Conservation (phyloP, 768 basidiomycete genomes). For the Gloeophyllum trabeum region DNA sequence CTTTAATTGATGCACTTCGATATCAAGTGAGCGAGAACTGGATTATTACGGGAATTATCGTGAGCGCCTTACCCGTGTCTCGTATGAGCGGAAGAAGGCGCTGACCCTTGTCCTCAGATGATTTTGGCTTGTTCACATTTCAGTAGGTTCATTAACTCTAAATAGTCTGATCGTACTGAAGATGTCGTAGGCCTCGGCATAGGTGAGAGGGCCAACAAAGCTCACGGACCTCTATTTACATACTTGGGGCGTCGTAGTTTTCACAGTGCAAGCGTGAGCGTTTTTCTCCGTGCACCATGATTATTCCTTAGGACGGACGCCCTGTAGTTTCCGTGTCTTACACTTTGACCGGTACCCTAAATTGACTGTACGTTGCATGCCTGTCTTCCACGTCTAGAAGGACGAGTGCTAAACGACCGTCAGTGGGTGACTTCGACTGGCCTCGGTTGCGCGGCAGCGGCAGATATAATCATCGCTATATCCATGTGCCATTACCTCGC, state of each 20-base stretch:
- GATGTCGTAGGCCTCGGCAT: neutral
- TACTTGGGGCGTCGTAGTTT: neutral
- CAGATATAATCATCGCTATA: conserved; percentile 1
- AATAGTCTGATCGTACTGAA: neutral
- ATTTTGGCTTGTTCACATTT: neutral
- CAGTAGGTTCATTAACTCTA: neutral
- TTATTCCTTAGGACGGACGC: neutral
- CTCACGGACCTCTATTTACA: neutral
- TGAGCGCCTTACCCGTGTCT: neutral
- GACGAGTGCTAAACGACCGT: neutral
- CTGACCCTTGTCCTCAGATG: neutral
- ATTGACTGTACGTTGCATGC: neutral
- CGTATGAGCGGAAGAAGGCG: neutral
- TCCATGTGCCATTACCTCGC: neutral
- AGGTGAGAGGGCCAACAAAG: neutral
- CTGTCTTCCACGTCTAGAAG: neutral
- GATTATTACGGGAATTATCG: neutral
- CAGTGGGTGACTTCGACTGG: conserved; percentile 1
- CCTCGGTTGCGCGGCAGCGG: conserved; percentile 2
- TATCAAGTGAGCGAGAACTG: neutral
- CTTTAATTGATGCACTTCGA: neutral
- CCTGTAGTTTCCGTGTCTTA: neutral
- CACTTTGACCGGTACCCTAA: neutral
- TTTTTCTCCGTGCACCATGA: neutral
- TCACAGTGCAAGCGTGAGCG: neutral